These are phyloP conservation scores for Nectriaceae sp. DNA, from an alignment of 2,329 filamentous ascomycete species.

Conservation along the genomic window DNA sequence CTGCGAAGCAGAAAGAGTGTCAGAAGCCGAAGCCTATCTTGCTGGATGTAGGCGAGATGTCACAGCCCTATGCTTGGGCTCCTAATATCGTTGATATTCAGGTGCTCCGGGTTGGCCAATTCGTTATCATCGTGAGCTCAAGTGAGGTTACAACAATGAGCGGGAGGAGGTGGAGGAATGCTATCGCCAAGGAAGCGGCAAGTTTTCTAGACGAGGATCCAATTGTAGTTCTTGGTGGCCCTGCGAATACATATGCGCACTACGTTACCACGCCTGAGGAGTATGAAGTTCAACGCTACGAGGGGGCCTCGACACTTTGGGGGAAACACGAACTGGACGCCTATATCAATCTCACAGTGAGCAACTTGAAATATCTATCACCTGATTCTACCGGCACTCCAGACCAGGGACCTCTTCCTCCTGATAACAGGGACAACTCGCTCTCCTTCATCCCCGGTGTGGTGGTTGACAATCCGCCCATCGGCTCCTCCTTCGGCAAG, in stretches of 20 bases:
- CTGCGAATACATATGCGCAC: slow-evolving; percentile 88
- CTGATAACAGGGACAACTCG: slow-evolving; percentile 75
- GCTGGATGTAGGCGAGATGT: slow-evolving; percentile 83
- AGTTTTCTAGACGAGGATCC: slow-evolving; percentile 55
- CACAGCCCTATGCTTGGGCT: slow-evolving; percentile 79
- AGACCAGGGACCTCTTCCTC: slow-evolving; percentile 63
- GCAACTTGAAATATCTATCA: slow-evolving; percentile 48
- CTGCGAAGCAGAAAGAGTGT: slow-evolving; percentile 69
- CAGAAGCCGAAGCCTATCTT: slow-evolving; percentile 83
- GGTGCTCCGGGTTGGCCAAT: slow-evolving; percentile 77
- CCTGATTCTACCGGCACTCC: slow-evolving; percentile 41
- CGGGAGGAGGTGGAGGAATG: slow-evolving; percentile 80
- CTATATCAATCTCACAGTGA: slow-evolving; percentile 84
- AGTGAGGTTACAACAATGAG: slow-evolving; percentile 94
- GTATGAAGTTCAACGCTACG: slow-evolving; percentile 84
- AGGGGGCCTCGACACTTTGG: slow-evolving; percentile 90
- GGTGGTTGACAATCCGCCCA: slow-evolving; percentile 67
- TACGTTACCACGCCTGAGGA: slow-evolving; percentile 80
- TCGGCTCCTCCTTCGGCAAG: slow-evolving; percentile 71
- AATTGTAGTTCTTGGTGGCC: slow-evolving; percentile 82
- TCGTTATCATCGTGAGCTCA: slow-evolving; percentile 81
- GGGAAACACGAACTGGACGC: slow-evolving; percentile 81
- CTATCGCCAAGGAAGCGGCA: slow-evolving; percentile 57
- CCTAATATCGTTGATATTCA: slow-evolving; percentile 93
- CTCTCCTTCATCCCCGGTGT: slow-evolving; percentile 81